Evolutionary conservation across 805 yeast species (phyloP).

Genomic region (Yarrowia divulgata): DNA sequence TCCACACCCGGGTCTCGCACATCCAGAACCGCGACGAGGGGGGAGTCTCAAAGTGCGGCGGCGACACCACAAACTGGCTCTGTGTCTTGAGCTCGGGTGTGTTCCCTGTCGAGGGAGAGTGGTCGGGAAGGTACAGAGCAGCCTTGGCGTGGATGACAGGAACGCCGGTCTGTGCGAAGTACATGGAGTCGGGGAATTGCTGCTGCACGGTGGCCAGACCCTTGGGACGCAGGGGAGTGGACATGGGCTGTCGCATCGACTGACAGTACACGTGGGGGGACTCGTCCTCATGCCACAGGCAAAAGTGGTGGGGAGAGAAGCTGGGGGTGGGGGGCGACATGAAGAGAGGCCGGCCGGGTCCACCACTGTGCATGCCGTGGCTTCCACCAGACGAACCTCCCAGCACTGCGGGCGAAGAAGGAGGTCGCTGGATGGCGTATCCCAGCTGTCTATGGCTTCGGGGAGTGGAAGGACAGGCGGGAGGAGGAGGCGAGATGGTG

Average conservation of each 20-base stretch:
- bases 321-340: constrained; percentile 22
- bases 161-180: constrained; percentile 42
- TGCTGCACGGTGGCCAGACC: constrained; percentile 44
- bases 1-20: constrained; percentile 49
- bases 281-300: constrained; percentile 46
- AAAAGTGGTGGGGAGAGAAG: constrained; percentile 45
- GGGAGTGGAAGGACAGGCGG: constrained; percentile 28
- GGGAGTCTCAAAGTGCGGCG: constrained; percentile 27
- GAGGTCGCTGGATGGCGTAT: constrained; percentile 36
- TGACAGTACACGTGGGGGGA: constrained; percentile 47
- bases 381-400: constrained; percentile 17
- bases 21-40: constrained; percentile 44
- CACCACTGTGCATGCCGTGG: constrained; percentile 6
- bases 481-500: constrained; percentile 16
- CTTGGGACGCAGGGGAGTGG: constrained; percentile 48
- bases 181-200: constrained; percentile 46
- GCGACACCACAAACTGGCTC: constrained; percentile 34
- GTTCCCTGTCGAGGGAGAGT: constrained; percentile 3
- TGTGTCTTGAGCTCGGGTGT: constrained; percentile 38
- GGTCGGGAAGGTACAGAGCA: constrained; percentile 44
- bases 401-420: constrained; percentile 37
- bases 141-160: constrained; percentile 50
- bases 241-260: constrained; percentile 50
- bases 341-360: constrained; percentile 12
- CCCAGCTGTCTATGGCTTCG: constrained; percentile 28